phyloP scores from a whole-genome alignment of 768 basidiomycete genomes.

The Leccinum imitatum region DNA sequence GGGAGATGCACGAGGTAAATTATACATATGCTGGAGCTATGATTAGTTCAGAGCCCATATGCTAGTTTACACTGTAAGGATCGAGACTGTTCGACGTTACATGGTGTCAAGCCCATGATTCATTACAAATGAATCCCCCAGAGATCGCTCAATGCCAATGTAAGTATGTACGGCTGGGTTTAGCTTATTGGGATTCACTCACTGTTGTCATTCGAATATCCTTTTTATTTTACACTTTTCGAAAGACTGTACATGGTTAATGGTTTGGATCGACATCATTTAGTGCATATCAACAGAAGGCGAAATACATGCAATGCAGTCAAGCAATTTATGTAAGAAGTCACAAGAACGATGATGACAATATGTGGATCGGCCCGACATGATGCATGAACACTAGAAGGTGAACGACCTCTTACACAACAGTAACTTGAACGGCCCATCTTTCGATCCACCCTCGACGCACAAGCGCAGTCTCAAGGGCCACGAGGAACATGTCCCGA shows the following conservation, averaged over 20 bases:
- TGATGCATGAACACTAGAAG: background rate
- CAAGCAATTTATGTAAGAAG: background rate
- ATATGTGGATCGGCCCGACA: background rate
- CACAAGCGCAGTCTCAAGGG: constrained; percentile 55
- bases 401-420: constrained; percentile 10
- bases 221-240: background rate
- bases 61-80: background rate
- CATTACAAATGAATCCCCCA: background rate
- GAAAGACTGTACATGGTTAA: background rate
- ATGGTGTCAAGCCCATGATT: background rate
- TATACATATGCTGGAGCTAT: constrained; percentile 12
- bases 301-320: background rate
- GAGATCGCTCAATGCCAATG: background rate
- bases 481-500: constrained; percentile 44
- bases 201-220: background rate
- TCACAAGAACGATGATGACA: background rate
- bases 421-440: constrained; percentile 40
- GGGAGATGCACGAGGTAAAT: constrained; percentile 9
- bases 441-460: constrained; percentile 42
- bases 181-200: background rate
- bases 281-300: background rate
- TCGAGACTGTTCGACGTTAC: background rate
- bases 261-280: background rate
- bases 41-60: background rate
- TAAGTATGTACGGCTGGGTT: background rate